Evolutionary conservation across 176 grass and related monocot genomes (phyloP), one percentile per base, ranked within the genome.

Genomic region (Raddia guianensis): DNA sequence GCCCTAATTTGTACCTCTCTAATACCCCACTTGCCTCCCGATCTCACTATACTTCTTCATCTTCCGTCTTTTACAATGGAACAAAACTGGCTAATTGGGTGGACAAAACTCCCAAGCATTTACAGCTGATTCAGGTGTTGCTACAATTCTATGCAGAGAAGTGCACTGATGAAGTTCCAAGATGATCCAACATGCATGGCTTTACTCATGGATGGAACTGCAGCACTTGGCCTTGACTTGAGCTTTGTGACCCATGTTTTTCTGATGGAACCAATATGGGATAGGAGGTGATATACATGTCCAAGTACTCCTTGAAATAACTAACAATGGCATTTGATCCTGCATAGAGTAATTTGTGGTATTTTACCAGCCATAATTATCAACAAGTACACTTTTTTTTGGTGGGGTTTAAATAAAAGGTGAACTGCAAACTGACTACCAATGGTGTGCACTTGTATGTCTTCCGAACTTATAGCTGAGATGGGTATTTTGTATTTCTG

Each of bases 201-300:
- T 71, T 89, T 98, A 81, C 50, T 98, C 63, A 98, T 98, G 90
- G 95, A 98, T 91, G 95, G 95, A 83, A 98, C 92, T 82, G 95
- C 92, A 46, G 92, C 95, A 51, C 72, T 98, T 66, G 95, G 95
- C 49, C 90, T 98, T 81, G 95, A 97, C 88, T 84, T 97, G 90
- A 98, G 95, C 78, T 98, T 98, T 83, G 95, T 94, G 64, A 75
- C 88, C 46, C 62, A 85, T 79, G 95, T 98, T 73, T 98, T 98
- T 72, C 87, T 98, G 73, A 98, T 98, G 95, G 95, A 98, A 85
- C 95, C 95, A 72, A 98, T 98, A 77, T 98, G 95, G 95, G 92
- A 98, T 58, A 92, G 92, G 80, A 98, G 95, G 95, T 92, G 88
- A 79, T 77, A 27, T 53, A 42, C 51, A 11, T 73, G 3, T 65